Base-by-base conservation (phyloP, 2,329 filamentous ascomycete species). In the Delphinella strobiligena region DNA sequence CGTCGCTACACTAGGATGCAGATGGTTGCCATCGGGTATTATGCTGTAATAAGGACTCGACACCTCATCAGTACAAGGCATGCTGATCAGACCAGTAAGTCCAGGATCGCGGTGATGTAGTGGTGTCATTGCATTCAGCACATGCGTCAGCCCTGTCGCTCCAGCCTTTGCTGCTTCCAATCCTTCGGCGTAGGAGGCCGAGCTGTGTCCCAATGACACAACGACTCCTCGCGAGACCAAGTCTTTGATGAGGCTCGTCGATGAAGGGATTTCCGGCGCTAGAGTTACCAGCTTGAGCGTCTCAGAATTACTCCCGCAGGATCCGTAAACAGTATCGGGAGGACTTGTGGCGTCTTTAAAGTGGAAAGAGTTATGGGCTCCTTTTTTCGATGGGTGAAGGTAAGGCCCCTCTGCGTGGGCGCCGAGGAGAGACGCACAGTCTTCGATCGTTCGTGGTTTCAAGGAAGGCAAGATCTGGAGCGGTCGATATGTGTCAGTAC, bases 361-460 rank as follows among this genome's bases (percentile, higher is more conserved):
- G 33, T 68, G 61, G 16, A 59, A 55, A 18, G 57, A 52, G 44
- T 67, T 64, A 50, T 74, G 70, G 5, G 71, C 71, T 30, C 72
- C 72, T 50, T 68, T 70, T 50, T 74, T 74, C 3, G 56, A 54
- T 1, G 67, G 62, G 43, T 67, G 61, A 4, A 75, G 63, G 48
- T 71, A 74, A 5, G 72, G 71, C 2, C 71, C 72, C 61, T 75
- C 71, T 14, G 62, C 61, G 48, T 75, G 72, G n/a, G 69, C 69
- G 19, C 72, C 72, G 1, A 74, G 62, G 4, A 74, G 58, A 14
- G 64, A 61, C n/a, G 71, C 70, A 4, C 62, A 61, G 11, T 52
- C 47, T 8, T 57, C 43, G 36, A 67, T 62, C 9, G 59, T 49
- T 16, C 61, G 58, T 11, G 70, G 68, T 16, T 47, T 51, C 3